Evolutionary conservation across 2,329 filamentous ascomycete species (phyloP).

Genomic region (Colletotrichum echinochloae): DNA sequence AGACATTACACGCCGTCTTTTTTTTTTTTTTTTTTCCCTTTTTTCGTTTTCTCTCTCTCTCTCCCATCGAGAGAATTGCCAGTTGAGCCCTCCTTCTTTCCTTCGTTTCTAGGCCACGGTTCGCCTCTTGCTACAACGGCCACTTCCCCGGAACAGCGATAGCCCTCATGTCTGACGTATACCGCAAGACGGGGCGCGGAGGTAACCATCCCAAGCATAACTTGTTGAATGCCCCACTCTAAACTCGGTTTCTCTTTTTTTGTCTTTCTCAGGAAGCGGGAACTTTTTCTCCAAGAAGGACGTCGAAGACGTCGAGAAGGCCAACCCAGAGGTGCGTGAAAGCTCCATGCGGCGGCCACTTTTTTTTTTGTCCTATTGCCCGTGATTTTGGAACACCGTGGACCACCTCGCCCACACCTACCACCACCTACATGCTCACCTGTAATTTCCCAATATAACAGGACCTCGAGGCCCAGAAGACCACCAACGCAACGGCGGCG

Average conservation of each 20-base stretch:
- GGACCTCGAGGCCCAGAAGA: constrained; percentile 51
- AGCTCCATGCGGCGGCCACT: no score
- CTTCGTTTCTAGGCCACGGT: background rate
- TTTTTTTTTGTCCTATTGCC: background rate
- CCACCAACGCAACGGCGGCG: constrained; percentile 33
- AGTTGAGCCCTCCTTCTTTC: background rate
- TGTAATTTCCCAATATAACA: constrained; percentile 30
- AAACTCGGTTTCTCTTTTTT: background rate
- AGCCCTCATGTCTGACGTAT: constrained; percentile 53
- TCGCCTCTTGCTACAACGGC: background rate
- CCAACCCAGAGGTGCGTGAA: constrained; percentile 38
- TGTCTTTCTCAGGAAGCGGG: constrained; percentile 51
- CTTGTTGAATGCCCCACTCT: background rate
- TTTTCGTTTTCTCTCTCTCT: background rate
- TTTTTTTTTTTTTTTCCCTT: background rate
- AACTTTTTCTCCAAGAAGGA: constrained; percentile 70
- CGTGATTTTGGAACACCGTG: background rate
- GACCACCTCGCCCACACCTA: no score
- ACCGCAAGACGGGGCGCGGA: constrained; percentile 68
- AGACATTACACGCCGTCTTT: background rate
- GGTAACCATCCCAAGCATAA: constrained; percentile 55
- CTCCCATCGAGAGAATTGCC: background rate
- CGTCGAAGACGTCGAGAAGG: constrained; percentile 57
- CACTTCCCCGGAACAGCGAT: background rate
- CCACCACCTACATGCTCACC: background rate